Evolutionary conservation across 2,329 filamentous ascomycete genomes (phyloP).

Genomic region (Mycocentrospora acerina): DNA sequence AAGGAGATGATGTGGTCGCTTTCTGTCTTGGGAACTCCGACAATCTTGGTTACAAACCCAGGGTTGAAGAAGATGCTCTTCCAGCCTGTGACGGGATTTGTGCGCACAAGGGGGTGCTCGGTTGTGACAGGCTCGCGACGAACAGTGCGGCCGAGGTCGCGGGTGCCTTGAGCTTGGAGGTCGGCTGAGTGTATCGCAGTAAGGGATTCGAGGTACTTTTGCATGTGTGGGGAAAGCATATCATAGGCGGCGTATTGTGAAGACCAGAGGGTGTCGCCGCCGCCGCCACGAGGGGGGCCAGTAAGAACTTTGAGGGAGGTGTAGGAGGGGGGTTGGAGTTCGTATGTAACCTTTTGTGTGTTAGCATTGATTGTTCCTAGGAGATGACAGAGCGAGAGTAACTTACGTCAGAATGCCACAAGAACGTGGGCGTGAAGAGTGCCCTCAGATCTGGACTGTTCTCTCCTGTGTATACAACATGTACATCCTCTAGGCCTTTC

Average conservation of each 20-base stretch:
- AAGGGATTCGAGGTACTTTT: constrained; percentile 59
- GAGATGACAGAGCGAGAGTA: constrained; percentile 7
- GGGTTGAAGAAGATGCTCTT: constrained; percentile 63
- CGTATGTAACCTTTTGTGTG: constrained; percentile 53
- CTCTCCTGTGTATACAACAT: constrained; percentile 58
- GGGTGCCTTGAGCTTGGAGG: constrained; percentile 55
- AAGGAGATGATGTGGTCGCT: constrained; percentile 54
- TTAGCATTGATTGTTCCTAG: constrained; percentile 8
- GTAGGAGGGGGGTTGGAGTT: constrained; percentile 59
- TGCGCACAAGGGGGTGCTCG: constrained; percentile 59
- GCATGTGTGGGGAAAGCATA: constrained; percentile 56
- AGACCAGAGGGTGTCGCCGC: constrained; percentile 60
- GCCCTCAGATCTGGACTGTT: constrained; percentile 56
- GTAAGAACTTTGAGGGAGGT: constrained; percentile 57
- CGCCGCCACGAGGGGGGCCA: constrained; percentile 56
- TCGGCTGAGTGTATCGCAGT: constrained; percentile 59
- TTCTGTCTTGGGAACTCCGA: constrained; percentile 60
- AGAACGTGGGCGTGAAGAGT: constrained; percentile 56
- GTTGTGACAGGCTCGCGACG: constrained; percentile 56
- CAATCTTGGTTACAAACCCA: constrained; percentile 59
- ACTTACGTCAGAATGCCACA: constrained; percentile 58
- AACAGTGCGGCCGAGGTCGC: constrained; percentile 53
- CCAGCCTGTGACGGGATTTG: constrained; percentile 64
- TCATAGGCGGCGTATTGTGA: constrained; percentile 62
- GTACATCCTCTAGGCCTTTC: constrained; percentile 56